A percentile compares a stretch with the other conserved stretches of the same genome.
Conservation (phyloP, 441 rosid species). For the Cnidoscolus chayamansa region DNA sequence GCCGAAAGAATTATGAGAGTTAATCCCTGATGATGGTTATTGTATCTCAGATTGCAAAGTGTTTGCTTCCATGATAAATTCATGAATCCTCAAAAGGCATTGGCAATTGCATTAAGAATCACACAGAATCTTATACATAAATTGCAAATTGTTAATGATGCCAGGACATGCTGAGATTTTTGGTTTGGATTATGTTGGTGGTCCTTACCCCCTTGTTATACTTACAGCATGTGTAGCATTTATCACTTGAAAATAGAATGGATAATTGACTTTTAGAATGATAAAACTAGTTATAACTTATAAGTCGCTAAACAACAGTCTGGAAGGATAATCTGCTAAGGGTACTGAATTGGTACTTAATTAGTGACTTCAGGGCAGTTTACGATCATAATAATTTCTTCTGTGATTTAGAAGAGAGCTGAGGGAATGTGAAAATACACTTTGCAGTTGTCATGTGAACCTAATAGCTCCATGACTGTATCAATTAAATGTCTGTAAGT, state of each 20-base stretch:
- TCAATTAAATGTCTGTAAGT: not conserved
- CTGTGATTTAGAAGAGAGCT: not conserved
- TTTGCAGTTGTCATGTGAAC: not conserved
- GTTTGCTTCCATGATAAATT: conserved; percentile 2
- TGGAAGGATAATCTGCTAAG: not conserved
- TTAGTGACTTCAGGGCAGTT: not conserved
- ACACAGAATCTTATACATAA: not conserved
- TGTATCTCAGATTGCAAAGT: not conserved
- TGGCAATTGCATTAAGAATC: not conserved
- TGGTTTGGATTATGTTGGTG: not conserved
- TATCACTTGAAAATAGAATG: not conserved
- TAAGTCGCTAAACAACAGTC: not conserved
- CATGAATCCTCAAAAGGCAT: not conserved
- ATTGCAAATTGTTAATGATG: not conserved
- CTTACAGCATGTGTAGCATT: not conserved
- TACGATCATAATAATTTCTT: not conserved
- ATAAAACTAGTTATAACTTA: not conserved
- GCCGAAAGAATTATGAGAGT: not conserved
- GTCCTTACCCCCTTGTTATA: not conserved
- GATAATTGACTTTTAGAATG: not conserved
- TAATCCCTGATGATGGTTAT: not conserved
- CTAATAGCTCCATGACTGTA: not conserved
- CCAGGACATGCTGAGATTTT: not conserved
- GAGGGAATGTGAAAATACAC: not conserved
- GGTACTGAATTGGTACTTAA: not conserved